phyloP scores from a whole-genome alignment of 768 basidiomycete species.

The Pisolithus orientalis region DNA sequence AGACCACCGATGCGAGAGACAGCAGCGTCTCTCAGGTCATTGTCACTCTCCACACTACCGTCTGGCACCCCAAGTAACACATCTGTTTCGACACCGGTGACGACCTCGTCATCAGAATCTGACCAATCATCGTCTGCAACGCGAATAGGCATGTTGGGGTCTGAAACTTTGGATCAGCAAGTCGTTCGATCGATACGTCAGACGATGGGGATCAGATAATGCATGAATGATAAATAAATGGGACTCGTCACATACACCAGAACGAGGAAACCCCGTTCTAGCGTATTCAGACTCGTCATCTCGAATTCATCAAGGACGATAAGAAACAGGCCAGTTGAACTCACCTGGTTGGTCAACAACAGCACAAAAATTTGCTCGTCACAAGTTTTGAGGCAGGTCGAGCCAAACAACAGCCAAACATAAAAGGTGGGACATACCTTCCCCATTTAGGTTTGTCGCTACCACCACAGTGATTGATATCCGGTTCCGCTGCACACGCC shows the following conservation, averaged over 20 bases:
- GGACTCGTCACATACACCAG: slow-evolving; percentile 55
- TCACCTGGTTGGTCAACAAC: slow-evolving; percentile 10
- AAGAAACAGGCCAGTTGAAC: slow-evolving; percentile 6
- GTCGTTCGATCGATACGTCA: not conserved
- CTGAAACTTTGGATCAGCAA: slow-evolving; percentile 10
- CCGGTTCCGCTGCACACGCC: not conserved
- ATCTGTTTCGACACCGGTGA: slow-evolving; percentile 55
- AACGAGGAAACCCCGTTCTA: slow-evolving; percentile 55
- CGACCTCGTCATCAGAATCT: slow-evolving; percentile 67
- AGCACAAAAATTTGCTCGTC: too few relatives aligned
- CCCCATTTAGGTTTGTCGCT: slow-evolving; percentile 9
- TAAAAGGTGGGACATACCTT: slow-evolving; percentile 12
- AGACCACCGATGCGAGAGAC: slow-evolving; percentile 87
- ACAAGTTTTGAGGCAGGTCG: not conserved
- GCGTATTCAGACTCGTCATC: slow-evolving; percentile 81
- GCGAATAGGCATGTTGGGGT: slow-evolving; percentile 34
- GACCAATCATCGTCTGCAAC: slow-evolving; percentile 68
- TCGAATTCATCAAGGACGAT: slow-evolving; percentile 39
- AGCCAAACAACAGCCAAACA: slow-evolving; percentile 2
- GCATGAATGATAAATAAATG: slow-evolving; percentile 87
- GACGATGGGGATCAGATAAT: slow-evolving; percentile 53
- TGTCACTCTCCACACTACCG: slow-evolving; percentile 49
- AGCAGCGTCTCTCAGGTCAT: slow-evolving; percentile 66
- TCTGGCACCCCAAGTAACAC: slow-evolving; percentile 80
- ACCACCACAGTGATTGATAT: not conserved